These are phyloP conservation scores for Moringa oleifera DNA, from an alignment of 345 rosid species.

Conservation along the genomic window DNA sequence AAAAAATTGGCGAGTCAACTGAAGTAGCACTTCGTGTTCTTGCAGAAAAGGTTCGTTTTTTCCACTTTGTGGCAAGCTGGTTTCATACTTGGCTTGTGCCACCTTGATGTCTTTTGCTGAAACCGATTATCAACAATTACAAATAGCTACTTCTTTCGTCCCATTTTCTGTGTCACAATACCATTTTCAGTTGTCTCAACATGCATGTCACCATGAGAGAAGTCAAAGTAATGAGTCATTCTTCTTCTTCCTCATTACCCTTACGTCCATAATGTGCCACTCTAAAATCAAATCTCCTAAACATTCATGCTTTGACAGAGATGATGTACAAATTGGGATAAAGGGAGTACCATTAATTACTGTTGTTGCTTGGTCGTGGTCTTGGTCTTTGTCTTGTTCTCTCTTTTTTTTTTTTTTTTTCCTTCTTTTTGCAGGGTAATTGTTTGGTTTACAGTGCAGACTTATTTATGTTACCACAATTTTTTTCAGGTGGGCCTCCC, in stretches of 20 bases:
- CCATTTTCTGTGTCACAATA: too few species aligned
- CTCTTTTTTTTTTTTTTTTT: not conserved
- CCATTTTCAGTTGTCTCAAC: not conserved
- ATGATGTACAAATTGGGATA: too few species aligned
- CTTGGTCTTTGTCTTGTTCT: too few species aligned
- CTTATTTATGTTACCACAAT: slow-evolving; percentile 21
- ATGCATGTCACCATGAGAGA: slow-evolving; percentile 4
- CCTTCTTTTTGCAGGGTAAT: not conserved
- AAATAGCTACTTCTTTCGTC: not conserved
- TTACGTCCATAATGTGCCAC: too few species aligned
- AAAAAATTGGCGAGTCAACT: slow-evolving; percentile 98
- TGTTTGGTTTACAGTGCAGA: not conserved
- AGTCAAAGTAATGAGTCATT: slow-evolving; percentile 1
- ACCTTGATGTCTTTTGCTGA: not conserved
- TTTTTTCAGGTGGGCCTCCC: slow-evolving; percentile 95
- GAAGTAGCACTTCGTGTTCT: slow-evolving; percentile 97
- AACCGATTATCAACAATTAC: too few species aligned
- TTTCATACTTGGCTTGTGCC: not conserved
- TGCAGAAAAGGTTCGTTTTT: slow-evolving; percentile 77
- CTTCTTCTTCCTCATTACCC: not conserved
- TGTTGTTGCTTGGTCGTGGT: too few species aligned
- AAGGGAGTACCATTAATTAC: not conserved
- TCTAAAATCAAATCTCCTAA: too few species aligned
- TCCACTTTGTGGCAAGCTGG: not conserved
- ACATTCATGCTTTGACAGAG: too few species aligned